Evolutionary conservation across 768 basidiomycete genomes (phyloP).

Genomic region (Inosperma sp.): DNA sequence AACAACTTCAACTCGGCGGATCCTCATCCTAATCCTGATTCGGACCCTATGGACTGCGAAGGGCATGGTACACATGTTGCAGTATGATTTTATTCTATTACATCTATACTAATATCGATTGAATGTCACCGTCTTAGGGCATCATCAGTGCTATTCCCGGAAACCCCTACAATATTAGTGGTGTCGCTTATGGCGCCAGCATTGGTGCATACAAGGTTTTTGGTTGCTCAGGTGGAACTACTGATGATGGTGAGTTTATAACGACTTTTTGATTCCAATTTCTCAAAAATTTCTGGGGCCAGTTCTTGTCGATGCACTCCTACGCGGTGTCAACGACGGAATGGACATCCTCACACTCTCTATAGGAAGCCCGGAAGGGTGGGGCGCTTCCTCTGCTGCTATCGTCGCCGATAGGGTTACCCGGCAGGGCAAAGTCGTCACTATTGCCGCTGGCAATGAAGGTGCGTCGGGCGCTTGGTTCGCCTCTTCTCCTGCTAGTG

Average conservation of each 20-base stretch:
- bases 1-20: conserved; percentile 45
- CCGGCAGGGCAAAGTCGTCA: conserved; percentile 34
- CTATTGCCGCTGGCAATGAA: conserved; percentile 8
- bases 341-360: conserved; percentile 52
- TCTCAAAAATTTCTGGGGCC: too few relatives aligned
- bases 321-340: conserved; percentile 35
- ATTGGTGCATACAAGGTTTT: conserved; percentile 56
- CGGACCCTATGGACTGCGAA: conserved; percentile 43
- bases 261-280: too few relatives aligned
- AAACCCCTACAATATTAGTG: conserved; percentile 62
- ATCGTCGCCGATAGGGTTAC: conserved; percentile 36
- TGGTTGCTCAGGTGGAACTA: conserved; percentile 49
- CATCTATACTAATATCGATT: background rate
- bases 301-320: conserved; percentile 38
- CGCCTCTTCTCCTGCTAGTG: conserved; percentile 49
- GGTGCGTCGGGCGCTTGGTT: conserved; percentile 61
- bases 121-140: conserved; percentile 27
- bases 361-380: conserved; percentile 44
- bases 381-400: conserved; percentile 22
- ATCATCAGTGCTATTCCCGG: conserved; percentile 59
- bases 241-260: conserved; percentile 44
- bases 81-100: background rate
- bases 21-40: conserved; percentile 38
- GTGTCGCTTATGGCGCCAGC: conserved; percentile 60
- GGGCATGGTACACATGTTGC: conserved; percentile 48